Evolutionary conservation across 2,329 filamentous ascomycete species (phyloP), one percentile per base, ranked within the genome.

Genomic region (Hirsutella thompsonii): DNA sequence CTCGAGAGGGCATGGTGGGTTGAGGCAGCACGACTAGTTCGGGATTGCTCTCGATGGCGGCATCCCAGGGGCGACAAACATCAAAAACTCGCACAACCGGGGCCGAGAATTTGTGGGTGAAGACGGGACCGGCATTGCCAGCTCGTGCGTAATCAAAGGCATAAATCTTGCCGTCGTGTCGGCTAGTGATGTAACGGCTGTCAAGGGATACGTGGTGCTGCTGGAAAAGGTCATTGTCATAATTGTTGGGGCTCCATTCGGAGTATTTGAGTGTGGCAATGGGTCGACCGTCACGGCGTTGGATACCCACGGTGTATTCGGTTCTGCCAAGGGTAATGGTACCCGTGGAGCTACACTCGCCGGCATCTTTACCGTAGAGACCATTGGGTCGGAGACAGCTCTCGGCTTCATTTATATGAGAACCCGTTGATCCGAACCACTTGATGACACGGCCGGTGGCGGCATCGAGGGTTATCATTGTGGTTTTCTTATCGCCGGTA

Each of bases 241-340:
- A 84, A 44, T 83, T 93, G 60, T 98, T 98, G 13, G 89, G 85
- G 1, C 79, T 81, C 92, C 92, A 98, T 59, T 98, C 92, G 10
- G 87, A 83, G 56, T 93, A 98, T 49, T 79, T 89, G 50, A 98
- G 76, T 0, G 86, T 94, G 53, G 88, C 94, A 46, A 98, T 82
- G 8, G 78, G 76, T 44, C 81, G 76, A 2, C 82, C 81, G 49
- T 83, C 75, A 36, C 72, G 75, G 45, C 85, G 81, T 48, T 88
- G 82, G 36, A 98, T 93, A 42, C 74, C 79, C 45, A 98, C 81
- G 5, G 77, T 90, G 61, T 98, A 98, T 58, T 95, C 88, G 32
- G 86, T 87, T 39, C 86, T 77, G 21, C 87, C 88, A 2, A 95
- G 70, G 0, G 84, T 88, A 45, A 94, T 75, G 28, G 83, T 92